phyloP scores from a whole-genome alignment of 768 basidiomycete genomes.

The Hygrocybe punicea region DNA sequence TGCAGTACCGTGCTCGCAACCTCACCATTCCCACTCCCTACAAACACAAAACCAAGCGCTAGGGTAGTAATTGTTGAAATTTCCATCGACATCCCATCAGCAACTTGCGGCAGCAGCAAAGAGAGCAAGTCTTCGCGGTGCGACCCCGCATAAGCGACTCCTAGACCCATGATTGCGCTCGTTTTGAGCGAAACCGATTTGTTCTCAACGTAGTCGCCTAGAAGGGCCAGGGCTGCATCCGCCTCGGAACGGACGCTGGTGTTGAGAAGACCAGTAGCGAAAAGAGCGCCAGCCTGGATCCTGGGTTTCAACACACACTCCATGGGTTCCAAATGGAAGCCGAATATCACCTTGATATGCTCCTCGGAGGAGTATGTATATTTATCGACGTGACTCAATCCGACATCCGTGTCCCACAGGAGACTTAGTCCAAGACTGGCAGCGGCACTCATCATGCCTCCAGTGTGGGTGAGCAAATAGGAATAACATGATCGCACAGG shows the following conservation, averaged over 20 bases:
- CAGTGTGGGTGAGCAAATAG: background rate
- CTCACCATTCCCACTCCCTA: slow-evolving; percentile 93
- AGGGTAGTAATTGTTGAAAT: slow-evolving; percentile 82
- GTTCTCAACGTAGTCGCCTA: slow-evolving; percentile 87
- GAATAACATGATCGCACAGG: background rate
- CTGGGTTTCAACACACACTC: background rate
- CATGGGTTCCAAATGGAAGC: background rate
- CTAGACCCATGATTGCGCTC: slow-evolving; percentile 87
- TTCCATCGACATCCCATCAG: slow-evolving; percentile 87
- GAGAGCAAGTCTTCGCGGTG: slow-evolving; percentile 80
- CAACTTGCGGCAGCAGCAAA: slow-evolving; percentile 74
- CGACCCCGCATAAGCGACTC: slow-evolving; percentile 91
- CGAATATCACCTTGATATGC: slow-evolving; percentile 71
- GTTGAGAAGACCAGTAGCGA: slow-evolving; percentile 92
- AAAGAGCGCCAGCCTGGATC: slow-evolving; percentile 77
- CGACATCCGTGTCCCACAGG: slow-evolving; percentile 94
- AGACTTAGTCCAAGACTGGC: slow-evolving; percentile 91
- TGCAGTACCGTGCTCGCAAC: slow-evolving; percentile 86
- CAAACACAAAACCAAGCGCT: slow-evolving; percentile 91
- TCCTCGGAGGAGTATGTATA: slow-evolving; percentile 97
- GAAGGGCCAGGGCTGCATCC: slow-evolving; percentile 86
- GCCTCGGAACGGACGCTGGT: slow-evolving; percentile 86
- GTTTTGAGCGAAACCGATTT: slow-evolving; percentile 80
- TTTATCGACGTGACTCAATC: slow-evolving; percentile 92
- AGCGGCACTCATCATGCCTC: slow-evolving; percentile 94